phyloP scores from a whole-genome alignment of 306 rosid genomes.

The Arachis stenosperma region DNA sequence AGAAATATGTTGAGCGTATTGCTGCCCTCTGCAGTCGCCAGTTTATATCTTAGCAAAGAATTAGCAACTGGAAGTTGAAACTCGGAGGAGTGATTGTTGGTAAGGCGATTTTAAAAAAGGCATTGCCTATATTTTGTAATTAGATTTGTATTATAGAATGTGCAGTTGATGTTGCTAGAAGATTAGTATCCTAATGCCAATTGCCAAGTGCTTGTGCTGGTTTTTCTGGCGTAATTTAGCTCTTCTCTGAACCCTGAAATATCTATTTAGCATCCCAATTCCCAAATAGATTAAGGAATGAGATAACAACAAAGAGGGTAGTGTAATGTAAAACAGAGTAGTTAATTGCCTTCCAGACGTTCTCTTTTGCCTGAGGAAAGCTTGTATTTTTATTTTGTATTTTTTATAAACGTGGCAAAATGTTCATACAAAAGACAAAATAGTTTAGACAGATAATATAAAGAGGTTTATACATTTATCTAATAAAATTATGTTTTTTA shows the following conservation, averaged over 20 bases:
- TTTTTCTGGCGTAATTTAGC: not conserved
- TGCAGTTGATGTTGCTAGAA: conserved; percentile 14
- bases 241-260: not conserved
- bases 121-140: conserved; percentile 8
- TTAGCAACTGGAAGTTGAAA: conserved; percentile 38
- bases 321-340: no score
- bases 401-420: no score
- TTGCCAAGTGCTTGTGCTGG: conserved; percentile 14
- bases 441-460: no score
- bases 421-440: no score
- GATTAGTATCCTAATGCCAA: not conserved
- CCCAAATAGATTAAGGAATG: no score
- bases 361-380: no score
- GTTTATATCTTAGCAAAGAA: conserved; percentile 37
- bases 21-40: conserved; percentile 18
- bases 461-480: no score
- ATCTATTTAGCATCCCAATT: no score
- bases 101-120: conserved; percentile 25
- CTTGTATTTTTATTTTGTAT: no score
- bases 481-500: no score
- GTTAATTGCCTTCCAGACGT: no score
- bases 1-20: conserved; percentile 34
- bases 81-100: not conserved
- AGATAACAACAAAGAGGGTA: no score
- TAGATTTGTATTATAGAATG: conserved; percentile 27